phyloP scores from a whole-genome alignment of 2,329 filamentous ascomycete genomes.

The Diaporthe destruens region DNA sequence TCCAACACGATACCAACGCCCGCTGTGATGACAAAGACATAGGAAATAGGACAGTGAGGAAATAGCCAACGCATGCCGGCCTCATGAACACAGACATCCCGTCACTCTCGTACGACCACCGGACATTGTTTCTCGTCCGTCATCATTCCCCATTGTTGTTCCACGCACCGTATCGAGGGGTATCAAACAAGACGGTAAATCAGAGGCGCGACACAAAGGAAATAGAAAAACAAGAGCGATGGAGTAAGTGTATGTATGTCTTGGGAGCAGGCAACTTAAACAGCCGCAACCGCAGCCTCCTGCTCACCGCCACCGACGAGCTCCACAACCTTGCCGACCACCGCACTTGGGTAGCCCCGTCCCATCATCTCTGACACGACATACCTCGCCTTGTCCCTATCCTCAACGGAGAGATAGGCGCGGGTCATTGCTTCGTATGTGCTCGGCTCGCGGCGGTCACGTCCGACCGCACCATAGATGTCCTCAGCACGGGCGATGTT shows the following conservation, averaged over 20 bases:
- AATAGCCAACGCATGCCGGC: conserved; percentile 5
- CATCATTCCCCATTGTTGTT: conserved; percentile 38
- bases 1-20: conserved; percentile 35
- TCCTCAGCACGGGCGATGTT: conserved; percentile 82
- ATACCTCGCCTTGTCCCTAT: conserved; percentile 79
- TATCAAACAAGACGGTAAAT: conserved; percentile 47
- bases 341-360: conserved; percentile 90
- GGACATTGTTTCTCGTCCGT: conserved; percentile 20
- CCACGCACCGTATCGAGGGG: conserved; percentile 44
- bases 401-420: conserved; percentile 87
- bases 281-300: conserved; percentile 48
- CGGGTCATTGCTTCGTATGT: conserved; percentile 99
- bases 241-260: background rate
- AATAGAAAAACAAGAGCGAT: conserved; percentile 35
- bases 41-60: conserved; percentile 16
- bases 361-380: conserved; percentile 92
- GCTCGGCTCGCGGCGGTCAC: conserved; percentile 89
- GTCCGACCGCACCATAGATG: conserved; percentile 84
- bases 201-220: conserved; percentile 41
- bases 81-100: conserved; percentile 16
- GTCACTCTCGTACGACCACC: background rate
- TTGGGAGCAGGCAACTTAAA: conserved; percentile 42
- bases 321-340: conserved; percentile 93
- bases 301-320: conserved; percentile 75
- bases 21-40: conserved; percentile 41